Conservation (phyloP, 306 rosid species). For the Vigna radiata region DNA sequence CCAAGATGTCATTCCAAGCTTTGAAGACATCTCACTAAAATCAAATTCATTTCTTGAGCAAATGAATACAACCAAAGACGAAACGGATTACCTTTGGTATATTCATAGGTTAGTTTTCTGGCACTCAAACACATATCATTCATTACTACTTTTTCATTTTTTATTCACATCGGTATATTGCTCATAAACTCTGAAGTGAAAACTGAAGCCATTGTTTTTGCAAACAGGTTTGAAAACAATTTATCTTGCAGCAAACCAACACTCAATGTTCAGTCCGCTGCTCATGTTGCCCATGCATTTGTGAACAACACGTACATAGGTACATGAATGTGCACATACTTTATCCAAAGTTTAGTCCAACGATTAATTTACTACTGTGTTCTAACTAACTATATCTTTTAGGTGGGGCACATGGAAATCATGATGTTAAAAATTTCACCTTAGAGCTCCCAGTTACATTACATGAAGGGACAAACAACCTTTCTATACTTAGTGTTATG, state of each 20-base stretch:
- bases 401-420: constrained; percentile 72
- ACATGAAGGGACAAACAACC: constrained; percentile 58
- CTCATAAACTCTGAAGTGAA: constrained; percentile 25
- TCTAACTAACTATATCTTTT: constrained; percentile 10
- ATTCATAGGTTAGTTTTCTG: constrained; percentile 58
- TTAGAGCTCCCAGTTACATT: constrained; percentile 55
- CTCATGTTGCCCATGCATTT: constrained; percentile 71
- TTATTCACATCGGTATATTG: neutral
- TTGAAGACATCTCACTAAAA: constrained; percentile 51
- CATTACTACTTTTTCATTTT: neutral
- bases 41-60: constrained; percentile 70
- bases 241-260: constrained; percentile 60
- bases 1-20: constrained; percentile 57
- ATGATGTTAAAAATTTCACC: constrained; percentile 50
- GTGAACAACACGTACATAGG: constrained; percentile 55
- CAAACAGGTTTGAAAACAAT: constrained; percentile 60
- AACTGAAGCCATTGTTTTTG: constrained; percentile 18
- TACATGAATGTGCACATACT: constrained; percentile 26
- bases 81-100: constrained; percentile 80
- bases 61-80: constrained; percentile 72
- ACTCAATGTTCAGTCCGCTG: constrained; percentile 58
- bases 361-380: constrained; percentile 5
- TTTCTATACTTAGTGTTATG: constrained; percentile 72
- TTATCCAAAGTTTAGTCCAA: constrained; percentile 16
- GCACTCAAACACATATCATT: neutral